A percentile compares a stretch with the other conserved stretches of the same genome.
Evolutionary conservation across 2,329 filamentous ascomycete genomes (phyloP).

Genomic region (Aspergillus novofumigatus): DNA sequence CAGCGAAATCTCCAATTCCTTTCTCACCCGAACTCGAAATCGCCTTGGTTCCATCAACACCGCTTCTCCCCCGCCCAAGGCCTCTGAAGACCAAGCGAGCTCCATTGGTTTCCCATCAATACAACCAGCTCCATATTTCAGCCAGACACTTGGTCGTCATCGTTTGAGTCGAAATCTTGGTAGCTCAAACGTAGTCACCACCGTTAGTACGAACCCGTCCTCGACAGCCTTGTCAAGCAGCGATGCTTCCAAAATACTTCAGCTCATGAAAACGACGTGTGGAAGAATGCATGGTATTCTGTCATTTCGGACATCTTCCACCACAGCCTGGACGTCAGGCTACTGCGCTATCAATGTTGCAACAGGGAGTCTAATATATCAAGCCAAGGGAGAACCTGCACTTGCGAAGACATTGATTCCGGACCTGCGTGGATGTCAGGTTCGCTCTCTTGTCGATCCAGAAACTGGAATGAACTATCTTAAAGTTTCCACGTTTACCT

Average conservation of each 20-base stretch:
- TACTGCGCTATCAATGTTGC: conserved; percentile 51
- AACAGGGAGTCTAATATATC: conserved; percentile 48
- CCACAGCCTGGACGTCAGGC: conserved; percentile 45
- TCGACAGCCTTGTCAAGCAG: conserved; percentile 38
- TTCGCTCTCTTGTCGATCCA: conserved; percentile 45
- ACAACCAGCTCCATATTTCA: conserved; percentile 36
- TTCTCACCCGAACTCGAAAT: conserved; percentile 31
- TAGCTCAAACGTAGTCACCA: conserved; percentile 21
- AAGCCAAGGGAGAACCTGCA: conserved; percentile 47
- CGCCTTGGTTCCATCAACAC: conserved; percentile 41
- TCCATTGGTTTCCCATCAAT: conserved; percentile 49
- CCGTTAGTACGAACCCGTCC: conserved; percentile 22
- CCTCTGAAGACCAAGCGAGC: conserved; percentile 34
- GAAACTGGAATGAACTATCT: conserved; percentile 45
- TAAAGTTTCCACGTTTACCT: conserved; percentile 47
- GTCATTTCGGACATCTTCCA: conserved; percentile 44
- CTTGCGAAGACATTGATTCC: conserved; percentile 47
- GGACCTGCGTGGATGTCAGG: conserved; percentile 47
- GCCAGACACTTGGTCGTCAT: conserved; percentile 30
- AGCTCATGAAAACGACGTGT: conserved; percentile 50
- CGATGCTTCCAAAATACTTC: conserved; percentile 46
- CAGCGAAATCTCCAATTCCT: conserved; percentile 33
- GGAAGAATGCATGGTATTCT: conserved; percentile 51
- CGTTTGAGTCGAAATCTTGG: conserved; percentile 32
- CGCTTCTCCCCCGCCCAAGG: conserved; percentile 29